phyloP scores from a whole-genome alignment of 1,284 basidiomycete species.

The Caloboletus firmus region DNA sequence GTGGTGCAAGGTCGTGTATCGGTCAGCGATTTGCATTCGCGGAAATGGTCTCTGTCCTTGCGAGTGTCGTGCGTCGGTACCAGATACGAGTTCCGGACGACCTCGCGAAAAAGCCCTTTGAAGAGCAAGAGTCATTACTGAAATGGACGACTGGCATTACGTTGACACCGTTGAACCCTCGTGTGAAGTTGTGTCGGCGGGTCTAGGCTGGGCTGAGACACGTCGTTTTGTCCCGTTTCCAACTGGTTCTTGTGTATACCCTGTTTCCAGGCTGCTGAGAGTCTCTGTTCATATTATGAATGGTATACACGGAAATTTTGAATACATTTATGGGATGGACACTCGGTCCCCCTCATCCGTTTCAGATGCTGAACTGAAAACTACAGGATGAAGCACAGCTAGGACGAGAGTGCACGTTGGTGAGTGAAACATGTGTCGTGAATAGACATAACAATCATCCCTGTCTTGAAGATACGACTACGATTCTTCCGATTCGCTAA shows the following conservation, averaged over 20 bases:
- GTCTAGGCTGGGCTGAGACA: conserved; percentile 2
- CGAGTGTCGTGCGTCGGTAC: conserved; percentile 32
- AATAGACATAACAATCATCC: neutral
- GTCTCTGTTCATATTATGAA: neutral
- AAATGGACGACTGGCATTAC: conserved; percentile 35
- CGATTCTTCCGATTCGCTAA: neutral
- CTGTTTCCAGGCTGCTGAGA: neutral
- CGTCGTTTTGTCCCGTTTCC: neutral
- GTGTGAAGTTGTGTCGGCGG: conserved; percentile 23
- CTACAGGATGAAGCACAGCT: neutral
- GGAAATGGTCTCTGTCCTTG: conserved; percentile 31
- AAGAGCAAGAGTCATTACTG: conserved; percentile 30
- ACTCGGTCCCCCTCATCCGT: neutral
- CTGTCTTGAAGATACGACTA: conserved; percentile 4
- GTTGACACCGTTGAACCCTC: conserved; percentile 30
- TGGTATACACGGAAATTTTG: neutral
- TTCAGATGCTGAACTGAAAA: neutral
- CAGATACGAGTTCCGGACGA: conserved; percentile 36
- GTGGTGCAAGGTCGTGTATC: conserved; percentile 42
- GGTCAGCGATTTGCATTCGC: conserved; percentile 38
- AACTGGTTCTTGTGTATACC: neutral
- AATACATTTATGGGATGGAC: neutral
- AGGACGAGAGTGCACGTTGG: neutral
- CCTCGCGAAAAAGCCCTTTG: conserved; percentile 24
- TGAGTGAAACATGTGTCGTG: neutral